A percentile compares a stretch with the other conserved stretches of the same genome.
Conservation (phyloP, 1,139 yeast species). For the Candida tropicalis region DNA sequence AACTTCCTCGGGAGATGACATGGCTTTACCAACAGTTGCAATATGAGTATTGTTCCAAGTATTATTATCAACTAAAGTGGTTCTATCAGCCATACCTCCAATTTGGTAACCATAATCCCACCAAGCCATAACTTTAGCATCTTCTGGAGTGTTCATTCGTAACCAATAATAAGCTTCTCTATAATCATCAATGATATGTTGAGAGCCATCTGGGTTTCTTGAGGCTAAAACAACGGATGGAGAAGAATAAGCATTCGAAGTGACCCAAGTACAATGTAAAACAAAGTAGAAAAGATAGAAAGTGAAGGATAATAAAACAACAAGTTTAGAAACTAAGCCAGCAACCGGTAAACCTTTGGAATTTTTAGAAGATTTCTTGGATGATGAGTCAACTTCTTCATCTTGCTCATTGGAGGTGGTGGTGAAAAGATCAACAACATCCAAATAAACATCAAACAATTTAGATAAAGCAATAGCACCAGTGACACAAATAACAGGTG, state of each 20-base stretch:
- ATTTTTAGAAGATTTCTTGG: conserved; percentile 14
- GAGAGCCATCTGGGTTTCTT: conserved; percentile 80
- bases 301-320: conserved; percentile 71
- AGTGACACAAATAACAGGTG: conserved; percentile 93
- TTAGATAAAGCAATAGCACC: conserved; percentile 86
- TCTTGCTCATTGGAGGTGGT: conserved; percentile 11
- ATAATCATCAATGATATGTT: conserved; percentile 88
- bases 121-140: conserved; percentile 97
- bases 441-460: conserved; percentile 80
- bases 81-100: conserved; percentile 99
- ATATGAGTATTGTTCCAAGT: conserved; percentile 99
- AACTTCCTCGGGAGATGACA: conserved; percentile 86
- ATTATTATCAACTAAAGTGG: conserved; percentile 97
- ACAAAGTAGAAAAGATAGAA: conserved; percentile 83
- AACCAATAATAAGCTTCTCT: conserved; percentile 99
- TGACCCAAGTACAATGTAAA: conserved; percentile 96
- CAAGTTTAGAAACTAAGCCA: conserved; percentile 53
- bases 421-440: conserved; percentile 54
- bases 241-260: conserved; percentile 92
- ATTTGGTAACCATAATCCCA: conserved; percentile 99
- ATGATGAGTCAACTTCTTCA: conserved; percentile 13
- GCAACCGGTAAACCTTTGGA: conserved; percentile 28
- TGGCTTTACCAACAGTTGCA: conserved; percentile 99
- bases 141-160: conserved; percentile 96
- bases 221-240: conserved; percentile 97